phyloP scores from a whole-genome alignment of 192 early-diverging fungal species.

The Dissophora globulifera region DNA sequence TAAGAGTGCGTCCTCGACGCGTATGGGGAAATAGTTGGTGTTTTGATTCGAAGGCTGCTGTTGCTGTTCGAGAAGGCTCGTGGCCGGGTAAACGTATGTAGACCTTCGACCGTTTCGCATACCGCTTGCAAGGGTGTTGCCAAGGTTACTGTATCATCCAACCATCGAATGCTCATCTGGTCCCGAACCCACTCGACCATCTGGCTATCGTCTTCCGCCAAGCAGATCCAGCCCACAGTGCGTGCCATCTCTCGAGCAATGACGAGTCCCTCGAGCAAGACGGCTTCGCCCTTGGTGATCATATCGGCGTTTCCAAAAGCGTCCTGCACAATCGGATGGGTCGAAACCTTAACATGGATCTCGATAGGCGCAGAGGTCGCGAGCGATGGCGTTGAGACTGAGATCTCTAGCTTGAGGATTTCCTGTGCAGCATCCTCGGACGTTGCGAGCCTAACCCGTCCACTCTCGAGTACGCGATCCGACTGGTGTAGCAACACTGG shows the following conservation, averaged over 20 bases:
- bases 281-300: constrained; percentile 41
- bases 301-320: constrained; percentile 36
- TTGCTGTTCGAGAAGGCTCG: constrained; percentile 11
- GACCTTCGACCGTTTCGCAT: constrained; percentile 3
- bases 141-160: constrained; percentile 1
- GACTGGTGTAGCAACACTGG: constrained; percentile 24
- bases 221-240: constrained; percentile 35
- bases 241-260: constrained; percentile 34
- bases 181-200: constrained; percentile 52
- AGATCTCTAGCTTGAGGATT: constrained; percentile 20
- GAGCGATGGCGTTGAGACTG: constrained; percentile 14
- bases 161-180: constrained; percentile 42
- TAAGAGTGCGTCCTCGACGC: constrained; percentile 18
- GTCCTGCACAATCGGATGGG: constrained; percentile 18
- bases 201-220: constrained; percentile 37
- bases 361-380: constrained; percentile 10
- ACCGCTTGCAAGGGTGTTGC: not conserved
- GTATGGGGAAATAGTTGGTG: constrained; percentile 40
- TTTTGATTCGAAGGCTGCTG: constrained; percentile 7
- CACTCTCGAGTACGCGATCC: constrained; percentile 14
- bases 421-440: constrained; percentile 5
- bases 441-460: constrained; percentile 5
- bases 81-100: constrained; percentile 1
- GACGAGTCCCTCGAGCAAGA: constrained; percentile 42
- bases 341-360: constrained; percentile 25